Base-by-base conservation (phyloP, 306 rosid genomes). In the Hippophae tibetana region DNA sequence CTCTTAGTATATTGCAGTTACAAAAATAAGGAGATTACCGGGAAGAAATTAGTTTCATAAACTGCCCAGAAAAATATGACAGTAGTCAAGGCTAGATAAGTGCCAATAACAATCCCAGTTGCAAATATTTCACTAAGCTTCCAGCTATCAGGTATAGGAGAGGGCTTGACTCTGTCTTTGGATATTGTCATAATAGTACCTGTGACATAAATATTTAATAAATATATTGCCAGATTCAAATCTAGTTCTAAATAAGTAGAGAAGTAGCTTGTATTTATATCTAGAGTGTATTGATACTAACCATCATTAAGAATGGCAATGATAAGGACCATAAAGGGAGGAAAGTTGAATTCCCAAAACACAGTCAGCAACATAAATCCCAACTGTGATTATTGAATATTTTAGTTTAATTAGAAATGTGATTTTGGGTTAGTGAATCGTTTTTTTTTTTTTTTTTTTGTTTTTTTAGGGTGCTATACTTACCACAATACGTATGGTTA, bases 141-240 rank as follows among this genome's bases (percentile, higher is more conserved):
- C 89, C 89, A 86, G 72, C 94, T 80, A 65, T 82, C 94, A 9
- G 89, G 94, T 61, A 68, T 0, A 55, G 89, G 94, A 49, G 94
- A 86, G 40, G 89, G 94, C 69, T 82, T 86, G 43, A 86, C 89
- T 54, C 86, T 80, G 31, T 86, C 94, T 69, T 82, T 86, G 8
- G 89, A 86, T 78, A 82, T 82, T 69, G 94, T 86, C 94, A 86
- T 82, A 71, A 86, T 82, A 63, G 89, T 86, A 64, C 94, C 89
- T 80, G 51, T 26, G 55, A 69, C 49, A 42, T 62, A 46, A 45
- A 18, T 1, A 60, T 47, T 65, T 23, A 49, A 13, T 23, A 49
- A 5, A 23, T 9, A 12, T 49, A 8, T 12, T 12, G 52, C 13
- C n/a, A 5, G 7, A 13, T 8, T 3, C 14, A 11, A 49, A 6